Conservation (phyloP, 2,329 filamentous ascomycete species). For the Fonsecaea pedrosoi region DNA sequence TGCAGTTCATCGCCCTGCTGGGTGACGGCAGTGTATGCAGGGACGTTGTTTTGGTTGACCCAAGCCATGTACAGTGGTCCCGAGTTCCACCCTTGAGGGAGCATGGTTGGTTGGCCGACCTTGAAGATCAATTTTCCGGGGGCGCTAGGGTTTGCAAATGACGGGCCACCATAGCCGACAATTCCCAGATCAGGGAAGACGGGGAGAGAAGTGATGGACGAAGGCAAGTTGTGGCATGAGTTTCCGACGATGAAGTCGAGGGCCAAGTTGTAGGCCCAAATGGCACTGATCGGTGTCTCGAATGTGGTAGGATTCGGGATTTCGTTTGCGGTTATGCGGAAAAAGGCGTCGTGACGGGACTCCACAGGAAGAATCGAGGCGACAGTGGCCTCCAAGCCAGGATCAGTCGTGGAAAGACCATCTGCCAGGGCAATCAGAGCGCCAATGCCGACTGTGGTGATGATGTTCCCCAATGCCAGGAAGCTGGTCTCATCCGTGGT, state of each 20-base stretch:
- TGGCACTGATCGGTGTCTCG: conserved; percentile 41
- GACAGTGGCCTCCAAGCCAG: conserved; percentile 39
- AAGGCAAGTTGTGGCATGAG: conserved; percentile 38
- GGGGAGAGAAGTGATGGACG: conserved; percentile 21
- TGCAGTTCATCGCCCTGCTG: conserved; percentile 27
- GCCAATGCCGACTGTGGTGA: conserved; percentile 43
- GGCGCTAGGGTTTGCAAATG: conserved; percentile 29
- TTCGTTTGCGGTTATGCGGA: conserved; percentile 41
- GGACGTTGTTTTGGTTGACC: conserved; percentile 40
- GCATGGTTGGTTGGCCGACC: conserved; percentile 32
- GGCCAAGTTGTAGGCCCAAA: conserved; percentile 44
- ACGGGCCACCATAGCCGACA: conserved; percentile 28
- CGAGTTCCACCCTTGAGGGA: conserved; percentile 26
- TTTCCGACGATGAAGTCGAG: conserved; percentile 40
- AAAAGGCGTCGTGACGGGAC: conserved; percentile 43
- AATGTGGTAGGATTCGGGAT: conserved; percentile 43
- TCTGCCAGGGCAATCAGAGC: conserved; percentile 41
- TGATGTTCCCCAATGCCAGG: conserved; percentile 44
- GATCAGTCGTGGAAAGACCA: conserved; percentile 39
- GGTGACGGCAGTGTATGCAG: conserved; percentile 38
- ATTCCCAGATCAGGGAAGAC: conserved; percentile 32
- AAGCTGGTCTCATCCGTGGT: conserved; percentile 41
- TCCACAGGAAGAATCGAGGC: conserved; percentile 43
- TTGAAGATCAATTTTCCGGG: conserved; percentile 33
- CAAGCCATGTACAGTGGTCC: conserved; percentile 37